These are phyloP conservation scores for Eucalyptus polyanthemos DNA, from an alignment of 345 rosid species.

Conservation along the genomic window DNA sequence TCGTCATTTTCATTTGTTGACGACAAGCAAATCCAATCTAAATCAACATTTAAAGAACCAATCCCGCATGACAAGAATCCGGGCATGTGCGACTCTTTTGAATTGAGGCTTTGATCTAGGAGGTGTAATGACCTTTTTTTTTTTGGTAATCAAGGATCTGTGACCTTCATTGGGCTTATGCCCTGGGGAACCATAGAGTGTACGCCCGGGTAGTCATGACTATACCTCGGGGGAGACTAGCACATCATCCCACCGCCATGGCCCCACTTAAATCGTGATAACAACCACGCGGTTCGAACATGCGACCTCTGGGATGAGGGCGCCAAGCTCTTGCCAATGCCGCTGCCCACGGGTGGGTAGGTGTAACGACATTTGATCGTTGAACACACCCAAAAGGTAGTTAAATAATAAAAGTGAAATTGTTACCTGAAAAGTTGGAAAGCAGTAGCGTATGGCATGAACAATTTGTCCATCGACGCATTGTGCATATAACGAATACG, in stretches of 20 bases:
- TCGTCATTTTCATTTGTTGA: background rate
- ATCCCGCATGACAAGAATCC: background rate
- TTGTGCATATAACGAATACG: background rate
- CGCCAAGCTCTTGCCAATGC: too few relatives aligned
- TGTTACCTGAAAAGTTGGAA: background rate
- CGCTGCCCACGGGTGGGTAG: too few relatives aligned
- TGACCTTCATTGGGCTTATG: accelerated
- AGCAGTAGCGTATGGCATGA: background rate
- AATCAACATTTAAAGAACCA: background rate
- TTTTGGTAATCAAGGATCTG: too few relatives aligned
- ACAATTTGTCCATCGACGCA: background rate
- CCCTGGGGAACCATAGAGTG: accelerated
- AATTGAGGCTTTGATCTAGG: background rate
- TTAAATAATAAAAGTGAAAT: background rate
- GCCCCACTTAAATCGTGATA: too few relatives aligned
- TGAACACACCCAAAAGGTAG: background rate
- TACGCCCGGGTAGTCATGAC: accelerated
- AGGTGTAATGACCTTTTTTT: background rate
- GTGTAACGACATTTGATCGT: too few relatives aligned
- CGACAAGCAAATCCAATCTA: background rate
- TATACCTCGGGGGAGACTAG: accelerated
- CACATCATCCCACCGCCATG: accelerated
- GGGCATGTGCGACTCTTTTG: background rate
- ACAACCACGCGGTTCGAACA: too few relatives aligned
- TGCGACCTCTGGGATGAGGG: too few relatives aligned